Base-by-base conservation (phyloP, 371 early-diverging fungal genomes). In the Blastocladiella emersonii region DNA sequence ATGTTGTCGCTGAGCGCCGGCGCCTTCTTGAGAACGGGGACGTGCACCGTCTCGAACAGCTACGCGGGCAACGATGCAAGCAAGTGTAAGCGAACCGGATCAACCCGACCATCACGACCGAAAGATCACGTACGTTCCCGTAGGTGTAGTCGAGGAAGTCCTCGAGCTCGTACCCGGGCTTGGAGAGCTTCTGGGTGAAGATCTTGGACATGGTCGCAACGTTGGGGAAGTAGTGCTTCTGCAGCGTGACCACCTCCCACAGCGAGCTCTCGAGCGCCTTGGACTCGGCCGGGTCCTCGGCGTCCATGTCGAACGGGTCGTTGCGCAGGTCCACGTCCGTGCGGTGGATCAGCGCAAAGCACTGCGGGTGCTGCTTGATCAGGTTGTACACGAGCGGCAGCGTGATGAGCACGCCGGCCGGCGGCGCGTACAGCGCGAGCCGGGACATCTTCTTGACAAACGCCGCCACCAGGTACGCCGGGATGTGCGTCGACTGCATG, bases 71-170 rank as follows among this genome's bases (percentile, higher is more conserved):
- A 57, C 57, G 30, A 45, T n/a, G 12, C 15, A n/a, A 10, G 5
- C 32, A 37, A 53, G 32, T n/a, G n/a, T n/a, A n/a, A n/a, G 60
- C 21, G 37, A 41, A 56, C 19, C 34, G 53, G 53, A 27, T 25
- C 8, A 17, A 4, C 27, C 15, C 30, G 25, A 57, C 19, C 43
- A 43, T n/a, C 19, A 37, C 35, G 48, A 48, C 1, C 32, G n/a
- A 25, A 45, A 23, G 39, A 13, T 17, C 6, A 71, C 75, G 72
- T 72, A 79, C 78, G n/a, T 88, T 87, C 2, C 81, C 67, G 75
- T 92, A 95, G 1, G 89, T 89, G 67, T 91, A 89, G 66, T 93
- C 96, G 76, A 93, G 76, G 69, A 93, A 95, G 71, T 93, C 93
- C 70, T 95, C 96, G 49, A 95, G 74, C 65, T 84, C 78, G 67